phyloP scores from a whole-genome alignment of 2,329 filamentous ascomycete genomes.

The Hypoxylon sp. region DNA sequence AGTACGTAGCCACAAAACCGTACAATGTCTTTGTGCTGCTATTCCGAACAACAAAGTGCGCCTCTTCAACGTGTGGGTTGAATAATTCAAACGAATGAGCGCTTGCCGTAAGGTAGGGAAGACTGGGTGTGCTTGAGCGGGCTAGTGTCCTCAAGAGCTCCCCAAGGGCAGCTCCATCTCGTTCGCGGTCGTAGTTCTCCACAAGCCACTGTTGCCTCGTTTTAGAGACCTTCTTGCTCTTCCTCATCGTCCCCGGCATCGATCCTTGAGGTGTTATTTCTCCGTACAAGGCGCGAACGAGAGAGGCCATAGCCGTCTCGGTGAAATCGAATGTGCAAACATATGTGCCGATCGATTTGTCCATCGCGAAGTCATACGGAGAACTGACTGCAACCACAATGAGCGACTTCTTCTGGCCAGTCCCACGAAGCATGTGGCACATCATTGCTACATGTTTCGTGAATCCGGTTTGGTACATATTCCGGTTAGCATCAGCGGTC shows the following conservation, averaged over 20 bases:
- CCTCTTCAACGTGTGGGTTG: constrained; percentile 79
- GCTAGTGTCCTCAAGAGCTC: constrained; percentile 80
- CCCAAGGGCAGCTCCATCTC: constrained; percentile 81
- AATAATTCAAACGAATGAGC: constrained; percentile 83
- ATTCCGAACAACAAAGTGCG: constrained; percentile 93
- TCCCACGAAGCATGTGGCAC: constrained; percentile 84
- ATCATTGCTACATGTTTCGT: constrained; percentile 98
- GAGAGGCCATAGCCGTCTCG: constrained; percentile 87
- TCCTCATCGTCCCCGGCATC: constrained; percentile 81
- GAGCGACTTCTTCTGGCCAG: constrained; percentile 87
- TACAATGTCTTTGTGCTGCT: constrained; percentile 92
- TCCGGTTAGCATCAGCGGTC: constrained; percentile 93
- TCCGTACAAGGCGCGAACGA: constrained; percentile 87
- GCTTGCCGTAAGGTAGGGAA: constrained; percentile 79
- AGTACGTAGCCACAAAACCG: constrained; percentile 93
- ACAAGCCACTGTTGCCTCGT: constrained; percentile 97
- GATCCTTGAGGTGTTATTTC: constrained; percentile 74
- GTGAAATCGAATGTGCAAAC: constrained; percentile 98
- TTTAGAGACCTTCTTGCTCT: constrained; percentile 88
- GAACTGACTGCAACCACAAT: constrained; percentile 95
- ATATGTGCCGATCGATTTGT: constrained; percentile 90
- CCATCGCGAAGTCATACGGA: constrained; percentile 96
- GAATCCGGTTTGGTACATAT: constrained; percentile 93
- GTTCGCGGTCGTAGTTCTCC: constrained; percentile 85
- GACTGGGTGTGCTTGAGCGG: constrained; percentile 75